Percentiles rank a stretch among this genome's conserved stretches.
phyloP scores from a whole-genome alignment of 257 asterid species.

The Solanum pinnatisectum region DNA sequence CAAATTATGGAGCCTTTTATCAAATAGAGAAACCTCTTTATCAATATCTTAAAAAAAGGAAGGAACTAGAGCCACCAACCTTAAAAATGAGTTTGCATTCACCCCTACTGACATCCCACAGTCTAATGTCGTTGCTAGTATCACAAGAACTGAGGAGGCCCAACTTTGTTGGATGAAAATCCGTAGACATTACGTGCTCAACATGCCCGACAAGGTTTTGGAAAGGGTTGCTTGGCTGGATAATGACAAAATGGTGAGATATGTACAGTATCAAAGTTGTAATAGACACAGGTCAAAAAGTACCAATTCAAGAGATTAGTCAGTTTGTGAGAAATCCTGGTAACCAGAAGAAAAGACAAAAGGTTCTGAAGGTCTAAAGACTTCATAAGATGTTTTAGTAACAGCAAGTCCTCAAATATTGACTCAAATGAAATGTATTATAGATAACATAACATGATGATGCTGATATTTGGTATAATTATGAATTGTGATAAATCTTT shows the following conservation, averaged over 20 bases:
- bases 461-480: neutral
- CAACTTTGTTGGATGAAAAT: slow-evolving; percentile 30
- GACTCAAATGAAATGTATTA: neutral
- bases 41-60: neutral
- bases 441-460: neutral
- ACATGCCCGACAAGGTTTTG: slow-evolving; percentile 28
- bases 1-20: neutral
- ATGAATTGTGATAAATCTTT: neutral
- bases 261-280: neutral
- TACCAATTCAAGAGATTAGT: neutral
- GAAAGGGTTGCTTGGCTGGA: slow-evolving; percentile 14
- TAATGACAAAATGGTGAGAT: neutral
- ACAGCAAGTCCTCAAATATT: neutral
- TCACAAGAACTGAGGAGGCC: slow-evolving; percentile 37
- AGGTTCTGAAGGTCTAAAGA: neutral
- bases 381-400: neutral
- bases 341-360: neutral
- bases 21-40: neutral
- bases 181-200: slow-evolving; percentile 31
- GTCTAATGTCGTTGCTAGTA: slow-evolving; percentile 19
- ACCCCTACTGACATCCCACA: slow-evolving; percentile 25
- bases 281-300: neutral
- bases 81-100: slow-evolving; percentile 14
- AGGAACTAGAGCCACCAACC: slow-evolving; percentile 14
- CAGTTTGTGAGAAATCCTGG: neutral